Base-by-base conservation (phyloP, 2,329 filamentous ascomycete genomes). In the Colletotrichum orchidophilum region DNA sequence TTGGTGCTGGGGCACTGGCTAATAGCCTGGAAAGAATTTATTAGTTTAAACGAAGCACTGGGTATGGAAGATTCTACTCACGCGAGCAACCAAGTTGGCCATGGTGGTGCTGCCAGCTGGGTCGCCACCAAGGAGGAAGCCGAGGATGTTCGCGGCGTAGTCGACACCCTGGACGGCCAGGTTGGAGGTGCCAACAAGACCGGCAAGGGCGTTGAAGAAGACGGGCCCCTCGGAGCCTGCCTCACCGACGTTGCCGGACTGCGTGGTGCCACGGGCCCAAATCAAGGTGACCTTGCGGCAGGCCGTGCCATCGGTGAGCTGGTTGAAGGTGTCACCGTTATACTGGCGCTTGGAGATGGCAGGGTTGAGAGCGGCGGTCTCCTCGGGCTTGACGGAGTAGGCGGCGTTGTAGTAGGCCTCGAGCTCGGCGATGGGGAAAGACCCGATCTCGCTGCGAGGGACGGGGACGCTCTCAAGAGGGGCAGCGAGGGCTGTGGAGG, bases 261-360 rank as follows among this genome's bases (percentile, higher is more conserved):
- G 86, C 5, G 82, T 84, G 3, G 87, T 88, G 8, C 88, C 87
- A 18, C 87, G 83, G 24, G 87, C 87, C 74, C 87, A 90, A 74
- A 90, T 85, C 61, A 90, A 77, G 5, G 86, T 89, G 68, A 87
- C 81, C 31, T 80, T 75, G 52, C 83, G 84, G 78, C 85, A 87
- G 7, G 68, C 12, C 12, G 72, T 73, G 58, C 72, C 72, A n/a
- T 73, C 72, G 18, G 70, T 73, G 35, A 73, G 70, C 70, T 73
- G 72, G 66, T 73, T 73, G 62, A 57, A 73, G 62, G 62, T 66
- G 62, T 66, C 63, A 21, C 53, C 49, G 42, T 65, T 61, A 63
- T 73, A 73, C 66, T 73, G 68, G 13, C 68, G 68, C 33, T 59
- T 68, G 26, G 68, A 29, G 50, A 73, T 60, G 13, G 49, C 18